A percentile compares a stretch with the other conserved stretches of the same genome.
These are phyloP conservation scores for Annulohypoxylon bovei DNA, from an alignment of 495 filamentous ascomycete species.

Conservation along the genomic window DNA sequence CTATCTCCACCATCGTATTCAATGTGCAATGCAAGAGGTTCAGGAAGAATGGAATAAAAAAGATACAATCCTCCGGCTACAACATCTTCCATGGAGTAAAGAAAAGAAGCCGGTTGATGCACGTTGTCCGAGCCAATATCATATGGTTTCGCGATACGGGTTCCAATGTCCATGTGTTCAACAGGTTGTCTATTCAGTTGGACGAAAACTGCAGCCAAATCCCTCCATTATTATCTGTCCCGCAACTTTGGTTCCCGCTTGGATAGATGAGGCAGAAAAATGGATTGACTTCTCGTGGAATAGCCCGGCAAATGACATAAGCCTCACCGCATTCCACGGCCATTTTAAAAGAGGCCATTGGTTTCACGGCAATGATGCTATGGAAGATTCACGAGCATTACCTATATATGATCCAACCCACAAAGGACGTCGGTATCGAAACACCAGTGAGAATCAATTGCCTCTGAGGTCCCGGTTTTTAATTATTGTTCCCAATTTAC, in stretches of 20 bases:
- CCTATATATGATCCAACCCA: too few species aligned
- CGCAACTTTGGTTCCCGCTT: not conserved
- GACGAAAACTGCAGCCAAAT: not conserved
- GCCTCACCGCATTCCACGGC: not conserved
- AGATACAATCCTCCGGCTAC: too few species aligned
- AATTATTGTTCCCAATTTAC: too few species aligned
- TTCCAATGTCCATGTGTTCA: slow-evolving; percentile 18
- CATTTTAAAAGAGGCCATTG: not conserved
- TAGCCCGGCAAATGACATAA: not conserved
- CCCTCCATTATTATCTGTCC: slow-evolving; percentile 1
- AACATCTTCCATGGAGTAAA: too few species aligned
- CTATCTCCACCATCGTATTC: not conserved
- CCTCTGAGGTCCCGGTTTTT: too few species aligned
- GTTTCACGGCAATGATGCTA: too few species aligned
- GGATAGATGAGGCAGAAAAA: not conserved
- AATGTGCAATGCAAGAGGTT: not conserved
- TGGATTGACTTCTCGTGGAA: not conserved
- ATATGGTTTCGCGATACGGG: not conserved
- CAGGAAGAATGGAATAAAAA: not conserved
- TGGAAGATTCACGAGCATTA: too few species aligned
- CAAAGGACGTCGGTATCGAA: too few species aligned
- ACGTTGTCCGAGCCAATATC: not conserved
- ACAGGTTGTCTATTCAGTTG: not conserved
- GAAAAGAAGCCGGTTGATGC: not conserved
- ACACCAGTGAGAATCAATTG: too few species aligned